Percentiles rank a stretch among this genome's conserved stretches.
phyloP scores from a whole-genome alignment of 495 filamentous ascomycete genomes.

The Hypoxylon subgilvum region DNA sequence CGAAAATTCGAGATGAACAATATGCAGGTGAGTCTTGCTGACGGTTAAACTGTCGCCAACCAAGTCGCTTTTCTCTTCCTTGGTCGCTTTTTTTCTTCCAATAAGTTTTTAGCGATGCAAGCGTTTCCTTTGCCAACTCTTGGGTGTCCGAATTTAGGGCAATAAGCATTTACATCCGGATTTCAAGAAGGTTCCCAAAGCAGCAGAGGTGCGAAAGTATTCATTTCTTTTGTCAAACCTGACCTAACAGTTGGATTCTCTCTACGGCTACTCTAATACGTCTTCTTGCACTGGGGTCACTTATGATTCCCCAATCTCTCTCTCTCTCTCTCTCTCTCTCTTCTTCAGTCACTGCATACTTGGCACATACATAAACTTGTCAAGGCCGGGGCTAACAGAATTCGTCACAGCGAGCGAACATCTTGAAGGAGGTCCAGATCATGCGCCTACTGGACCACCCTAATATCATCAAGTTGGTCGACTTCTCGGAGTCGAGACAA shows the following conservation, averaged over 20 bases:
- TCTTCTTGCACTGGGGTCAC: constrained; percentile 22
- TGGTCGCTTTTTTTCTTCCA: constrained; percentile 42
- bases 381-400: constrained; percentile 16
- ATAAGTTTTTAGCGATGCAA: constrained; percentile 28
- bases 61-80: constrained; percentile 31
- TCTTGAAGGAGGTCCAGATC: constrained; percentile 97
- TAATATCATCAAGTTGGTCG: constrained; percentile 89
- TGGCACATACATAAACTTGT: not conserved
- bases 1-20: constrained; percentile 99
- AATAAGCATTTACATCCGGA: constrained; percentile 88
- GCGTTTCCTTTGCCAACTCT: constrained; percentile 51
- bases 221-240: constrained; percentile 47
- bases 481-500: constrained; percentile 90
- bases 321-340: not conserved
- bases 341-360: constrained; percentile 14
- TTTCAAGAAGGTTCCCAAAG: constrained; percentile 91
- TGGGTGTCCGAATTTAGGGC: constrained; percentile 64
- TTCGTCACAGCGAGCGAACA: constrained; percentile 81
- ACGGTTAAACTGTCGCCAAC: constrained; percentile 33
- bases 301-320: constrained; percentile 5
- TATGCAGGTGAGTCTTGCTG: constrained; percentile 78
- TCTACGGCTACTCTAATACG: constrained; percentile 20
- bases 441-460: constrained; percentile 96
- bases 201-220: constrained; percentile 89
- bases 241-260: constrained; percentile 29